phyloP scores from a whole-genome alignment of 2,329 filamentous ascomycete genomes.

The Trichoderma pleuroti region DNA sequence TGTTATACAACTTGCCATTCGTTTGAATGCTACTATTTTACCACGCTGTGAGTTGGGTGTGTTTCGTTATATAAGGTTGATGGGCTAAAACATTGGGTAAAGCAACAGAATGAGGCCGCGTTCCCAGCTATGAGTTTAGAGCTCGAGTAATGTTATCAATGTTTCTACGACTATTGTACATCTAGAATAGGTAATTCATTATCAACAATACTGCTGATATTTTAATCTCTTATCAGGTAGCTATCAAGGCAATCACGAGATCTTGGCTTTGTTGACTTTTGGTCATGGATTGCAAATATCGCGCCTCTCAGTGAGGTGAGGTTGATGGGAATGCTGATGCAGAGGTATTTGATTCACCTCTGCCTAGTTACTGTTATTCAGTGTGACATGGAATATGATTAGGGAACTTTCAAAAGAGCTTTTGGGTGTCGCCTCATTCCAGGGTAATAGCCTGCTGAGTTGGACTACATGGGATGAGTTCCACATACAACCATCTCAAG shows the following conservation, averaged over 20 bases:
- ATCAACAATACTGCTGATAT: background rate
- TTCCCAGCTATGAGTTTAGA: background rate
- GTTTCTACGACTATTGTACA: background rate
- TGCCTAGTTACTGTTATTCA: background rate
- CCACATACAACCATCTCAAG: no score
- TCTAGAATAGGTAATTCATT: background rate
- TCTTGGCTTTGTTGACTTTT: background rate
- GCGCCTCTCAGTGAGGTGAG: background rate
- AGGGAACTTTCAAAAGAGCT: no score
- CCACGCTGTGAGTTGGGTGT: background rate
- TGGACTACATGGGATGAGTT: no score
- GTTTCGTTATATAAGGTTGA: background rate
- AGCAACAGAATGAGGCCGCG: background rate
- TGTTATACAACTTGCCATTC: background rate
- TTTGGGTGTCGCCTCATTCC: no score
- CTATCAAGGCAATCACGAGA: background rate
- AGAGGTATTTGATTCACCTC: background rate
- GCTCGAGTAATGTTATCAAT: background rate
- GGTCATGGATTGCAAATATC: background rate
- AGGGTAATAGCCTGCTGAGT: no score
- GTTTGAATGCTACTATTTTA: background rate
- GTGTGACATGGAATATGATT: no score
- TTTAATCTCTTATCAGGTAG: no score
- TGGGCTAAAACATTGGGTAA: background rate
- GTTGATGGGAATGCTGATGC: background rate